phyloP scores from a whole-genome alignment of 2,329 filamentous ascomycete genomes.

The Helicocarpus griseus region DNA sequence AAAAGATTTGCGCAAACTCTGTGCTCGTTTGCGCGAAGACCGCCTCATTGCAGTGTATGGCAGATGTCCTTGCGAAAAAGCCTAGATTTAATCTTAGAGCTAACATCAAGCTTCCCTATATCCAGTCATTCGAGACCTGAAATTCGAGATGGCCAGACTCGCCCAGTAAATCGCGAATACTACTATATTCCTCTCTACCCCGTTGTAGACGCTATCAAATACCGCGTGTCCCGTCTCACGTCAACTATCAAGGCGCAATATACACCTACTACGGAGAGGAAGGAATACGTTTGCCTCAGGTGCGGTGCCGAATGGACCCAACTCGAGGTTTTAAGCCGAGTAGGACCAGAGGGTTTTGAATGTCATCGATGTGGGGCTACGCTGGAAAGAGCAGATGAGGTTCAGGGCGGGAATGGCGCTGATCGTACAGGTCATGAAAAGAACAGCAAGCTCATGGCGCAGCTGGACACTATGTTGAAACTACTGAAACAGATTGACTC shows the following conservation, averaged over 20 bases:
- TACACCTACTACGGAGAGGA: conserved; percentile 71
- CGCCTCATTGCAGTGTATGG: conserved; percentile 71
- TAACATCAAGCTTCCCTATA: conserved; percentile 10
- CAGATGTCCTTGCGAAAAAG: conserved; percentile 7
- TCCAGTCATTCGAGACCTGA: conserved; percentile 63
- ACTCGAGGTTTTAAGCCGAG: conserved; percentile 76
- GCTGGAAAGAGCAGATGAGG: conserved; percentile 36
- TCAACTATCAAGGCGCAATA: conserved; percentile 80
- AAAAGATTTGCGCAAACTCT: conserved; percentile 85
- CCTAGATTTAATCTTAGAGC: conserved; percentile 5
- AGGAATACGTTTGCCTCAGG: conserved; percentile 76
- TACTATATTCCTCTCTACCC: conserved; percentile 95
- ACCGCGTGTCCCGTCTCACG: conserved; percentile 77
- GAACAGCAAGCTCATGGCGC: conserved; percentile 40
- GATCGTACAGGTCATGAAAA: conserved; percentile 41
- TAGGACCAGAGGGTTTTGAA: conserved; percentile 59
- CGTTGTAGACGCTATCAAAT: conserved; percentile 94
- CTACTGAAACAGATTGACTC: conserved; percentile 40
- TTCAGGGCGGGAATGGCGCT: conserved; percentile 33
- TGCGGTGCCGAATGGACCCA: conserved; percentile 83
- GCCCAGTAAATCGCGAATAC: conserved; percentile 79
- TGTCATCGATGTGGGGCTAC: conserved; percentile 65
- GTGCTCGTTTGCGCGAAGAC: conserved; percentile 74
- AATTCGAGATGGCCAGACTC: conserved; percentile 67
- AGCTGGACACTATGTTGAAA: conserved; percentile 38